Conservation (phyloP, 2,329 filamentous ascomycete species). For the Neopestalotiopsis sp. region DNA sequence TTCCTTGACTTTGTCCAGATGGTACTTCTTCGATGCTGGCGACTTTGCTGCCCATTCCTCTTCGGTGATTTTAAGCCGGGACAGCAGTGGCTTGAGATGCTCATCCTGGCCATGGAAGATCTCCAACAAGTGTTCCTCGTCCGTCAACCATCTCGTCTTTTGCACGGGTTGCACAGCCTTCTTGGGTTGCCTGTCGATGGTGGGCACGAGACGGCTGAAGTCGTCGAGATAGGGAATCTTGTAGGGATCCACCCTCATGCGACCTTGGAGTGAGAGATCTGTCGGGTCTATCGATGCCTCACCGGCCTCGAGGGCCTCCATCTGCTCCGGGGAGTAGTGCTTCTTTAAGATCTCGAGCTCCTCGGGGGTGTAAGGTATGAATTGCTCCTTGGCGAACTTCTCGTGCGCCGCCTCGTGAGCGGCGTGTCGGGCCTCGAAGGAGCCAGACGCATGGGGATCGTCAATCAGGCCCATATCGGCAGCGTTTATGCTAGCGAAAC, state of each 20-base stretch:
- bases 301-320: constrained; percentile 80
- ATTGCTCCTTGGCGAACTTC: constrained; percentile 51
- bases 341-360: constrained; percentile 67
- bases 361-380: constrained; percentile 69
- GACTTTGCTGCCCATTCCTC: constrained; percentile 13
- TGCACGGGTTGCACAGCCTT: constrained; percentile 57
- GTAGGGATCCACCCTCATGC: constrained; percentile 74
- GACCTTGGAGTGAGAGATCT: constrained; percentile 76
- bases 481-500: constrained; percentile 59
- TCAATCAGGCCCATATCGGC: constrained; percentile 54
- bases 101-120: constrained; percentile 25
- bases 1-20: neutral
- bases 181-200: constrained; percentile 72
- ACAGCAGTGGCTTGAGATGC: constrained; percentile 5
- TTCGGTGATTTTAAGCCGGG: constrained; percentile 6
- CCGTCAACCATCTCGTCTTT: constrained; percentile 63
- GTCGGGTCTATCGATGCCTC: constrained; percentile 76
- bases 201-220: constrained; percentile 76
- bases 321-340: constrained; percentile 80
- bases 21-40: constrained; percentile 7
- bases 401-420: constrained; percentile 42
- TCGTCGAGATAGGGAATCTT: constrained; percentile 80
- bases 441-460: neutral
- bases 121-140: constrained; percentile 55
- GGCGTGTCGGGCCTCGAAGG: neutral